Evolutionary conservation across 1,139 yeast species (phyloP).

Genomic region (Zygoascus meyerae): DNA sequence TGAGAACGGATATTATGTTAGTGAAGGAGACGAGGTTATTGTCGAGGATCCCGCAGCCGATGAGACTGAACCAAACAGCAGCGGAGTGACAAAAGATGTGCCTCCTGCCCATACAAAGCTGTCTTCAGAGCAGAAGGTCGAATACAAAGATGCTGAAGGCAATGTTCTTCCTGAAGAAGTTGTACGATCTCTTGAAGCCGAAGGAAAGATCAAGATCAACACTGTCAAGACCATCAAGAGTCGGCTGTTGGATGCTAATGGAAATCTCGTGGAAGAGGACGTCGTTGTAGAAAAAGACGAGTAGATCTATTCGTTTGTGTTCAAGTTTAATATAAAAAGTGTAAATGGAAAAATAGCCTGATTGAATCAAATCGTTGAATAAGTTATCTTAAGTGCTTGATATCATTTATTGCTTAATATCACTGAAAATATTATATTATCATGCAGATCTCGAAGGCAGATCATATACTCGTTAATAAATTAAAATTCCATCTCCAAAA

Average conservation of each 20-base stretch:
- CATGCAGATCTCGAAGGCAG: too few species aligned
- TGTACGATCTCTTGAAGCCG: conserved; percentile 22
- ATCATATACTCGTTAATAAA: too few species aligned
- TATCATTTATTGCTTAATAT: too few species aligned
- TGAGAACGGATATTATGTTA: conserved; percentile 1
- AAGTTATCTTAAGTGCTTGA: too few species aligned
- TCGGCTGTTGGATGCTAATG: not conserved
- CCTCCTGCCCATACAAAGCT: not conserved
- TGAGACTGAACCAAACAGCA: not conserved
- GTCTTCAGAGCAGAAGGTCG: conserved; percentile 18
- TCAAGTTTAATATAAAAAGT: too few species aligned
- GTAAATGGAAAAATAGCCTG: too few species aligned
- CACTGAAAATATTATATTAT: too few species aligned
- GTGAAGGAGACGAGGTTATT: not conserved
- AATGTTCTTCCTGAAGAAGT: conserved; percentile 29
- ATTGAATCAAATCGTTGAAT: too few species aligned
- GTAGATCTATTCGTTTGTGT: too few species aligned
- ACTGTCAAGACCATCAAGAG: not conserved
- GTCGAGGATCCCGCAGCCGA: conserved; percentile 2
- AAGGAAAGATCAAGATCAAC: conserved; percentile 14
- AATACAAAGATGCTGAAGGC: conserved; percentile 32
- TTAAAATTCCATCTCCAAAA: too few species aligned
- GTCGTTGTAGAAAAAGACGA: conserved; percentile 8
- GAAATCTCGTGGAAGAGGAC: conserved; percentile 4
- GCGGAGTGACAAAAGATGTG: conserved; percentile 7